Evolutionary conservation across 2,329 filamentous ascomycete genomes (phyloP), one percentile per base, ranked within the genome.

Genomic region (Coniochaeta prunicola): DNA sequence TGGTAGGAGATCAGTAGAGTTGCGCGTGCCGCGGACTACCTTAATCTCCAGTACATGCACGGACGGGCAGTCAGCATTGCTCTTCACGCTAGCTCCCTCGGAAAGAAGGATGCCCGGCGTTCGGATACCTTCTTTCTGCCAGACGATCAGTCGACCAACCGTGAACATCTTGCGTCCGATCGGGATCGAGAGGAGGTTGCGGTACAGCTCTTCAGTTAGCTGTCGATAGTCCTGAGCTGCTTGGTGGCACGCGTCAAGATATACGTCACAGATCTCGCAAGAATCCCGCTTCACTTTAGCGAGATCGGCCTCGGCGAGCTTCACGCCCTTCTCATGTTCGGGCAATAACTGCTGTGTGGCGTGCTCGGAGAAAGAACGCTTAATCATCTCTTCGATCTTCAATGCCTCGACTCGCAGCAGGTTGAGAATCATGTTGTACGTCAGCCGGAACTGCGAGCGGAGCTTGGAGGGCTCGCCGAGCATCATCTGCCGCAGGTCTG

Each of bases 361-460:
- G 73, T 99, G 94, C 73, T 99, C 94, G 57, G 93, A 97, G 79
- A 99, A 99, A 72, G 92, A 97, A 64, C 94, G 89, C 81, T 99
- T 99, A 78, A 99, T 99, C 94, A 99, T 99, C 74, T 99, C 94
- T 72, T 99, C 94, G 66, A 99, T 97, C 77, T 97, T 97, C 64
- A 99, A 76, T 2, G 94, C 94, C 73, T 99, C 94, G 2, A 99
- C 94, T 36, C 94, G 88, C 55, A 99, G 80, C 33, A 99, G 79
- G 69, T 97, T 99, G 31, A 99, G 78, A 61, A 99, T 99, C 94
- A 99, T 99, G 75, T 97, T 99, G 79, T 99, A 99, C 0, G 96
- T 99, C 54, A 99, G 80, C 61, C 94, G 86, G 79, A 99, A 99
- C 69, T 99, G 94, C 7, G 93, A 97, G 53, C 92, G 86, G 55